phyloP scores from a whole-genome alignment of 2,329 filamentous ascomycete genomes.

The Penicillium freii region DNA sequence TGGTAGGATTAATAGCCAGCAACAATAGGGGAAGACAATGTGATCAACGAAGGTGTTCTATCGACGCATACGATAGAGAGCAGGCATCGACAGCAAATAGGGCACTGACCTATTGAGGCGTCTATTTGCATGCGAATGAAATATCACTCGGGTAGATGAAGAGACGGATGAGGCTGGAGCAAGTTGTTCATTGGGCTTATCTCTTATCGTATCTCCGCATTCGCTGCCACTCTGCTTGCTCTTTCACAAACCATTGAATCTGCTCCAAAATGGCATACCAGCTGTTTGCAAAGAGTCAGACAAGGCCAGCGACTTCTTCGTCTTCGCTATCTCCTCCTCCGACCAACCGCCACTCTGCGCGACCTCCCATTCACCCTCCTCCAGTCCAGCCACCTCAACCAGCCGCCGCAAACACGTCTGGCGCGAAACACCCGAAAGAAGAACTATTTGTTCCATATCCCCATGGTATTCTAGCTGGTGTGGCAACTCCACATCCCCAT shows the following conservation, averaged over 20 bases:
- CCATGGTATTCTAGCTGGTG: conserved; percentile 26
- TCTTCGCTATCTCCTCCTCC: conserved; percentile 21
- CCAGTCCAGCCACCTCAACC: conserved; percentile 29
- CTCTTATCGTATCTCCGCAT: conserved; percentile 40
- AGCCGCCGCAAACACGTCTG: conserved; percentile 22
- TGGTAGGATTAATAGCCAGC: conserved; percentile 5
- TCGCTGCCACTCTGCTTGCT: conserved; percentile 10
- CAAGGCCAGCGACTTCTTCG: conserved; percentile 23
- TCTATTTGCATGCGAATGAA: conserved; percentile 11
- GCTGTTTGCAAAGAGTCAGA: conserved; percentile 37
- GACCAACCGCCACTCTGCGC: conserved; percentile 14
- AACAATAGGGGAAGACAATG: conserved; percentile 12
- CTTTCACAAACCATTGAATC: conserved; percentile 7
- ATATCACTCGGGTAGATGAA: conserved; percentile 14
- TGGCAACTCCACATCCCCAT: conserved; percentile 46
- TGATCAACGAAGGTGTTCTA: background rate
- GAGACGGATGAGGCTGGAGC: conserved; percentile 24
- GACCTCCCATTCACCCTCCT: conserved; percentile 34
- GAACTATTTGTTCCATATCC: conserved; percentile 34
- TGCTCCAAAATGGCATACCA: conserved; percentile 36
- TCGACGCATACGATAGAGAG: background rate
- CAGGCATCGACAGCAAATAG: background rate
- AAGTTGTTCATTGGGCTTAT: conserved; percentile 25
- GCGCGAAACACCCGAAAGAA: conserved; percentile 25
- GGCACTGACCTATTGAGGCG: conserved; percentile 18